phyloP scores from a whole-genome alignment of 2,329 filamentous ascomycete species.

The Sporothrix euskadiensis region DNA sequence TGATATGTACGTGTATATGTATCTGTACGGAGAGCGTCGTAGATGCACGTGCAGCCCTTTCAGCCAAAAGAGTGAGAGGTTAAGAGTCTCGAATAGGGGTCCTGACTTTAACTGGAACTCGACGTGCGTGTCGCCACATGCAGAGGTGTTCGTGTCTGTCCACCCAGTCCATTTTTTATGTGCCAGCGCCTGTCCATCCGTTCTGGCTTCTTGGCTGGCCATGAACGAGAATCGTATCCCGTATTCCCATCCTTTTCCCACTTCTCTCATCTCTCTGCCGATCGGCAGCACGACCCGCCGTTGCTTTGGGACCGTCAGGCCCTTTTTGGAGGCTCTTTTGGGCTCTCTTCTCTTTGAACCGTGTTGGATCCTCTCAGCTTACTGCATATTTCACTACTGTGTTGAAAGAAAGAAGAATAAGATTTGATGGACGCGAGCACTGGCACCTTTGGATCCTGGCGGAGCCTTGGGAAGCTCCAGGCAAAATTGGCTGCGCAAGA shows the following conservation, averaged over 20 bases:
- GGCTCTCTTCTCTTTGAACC: neutral
- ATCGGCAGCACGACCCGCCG: slow-evolving; percentile 4
- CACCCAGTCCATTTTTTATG: too few species aligned
- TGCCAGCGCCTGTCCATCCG: neutral
- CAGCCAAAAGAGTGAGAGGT: neutral
- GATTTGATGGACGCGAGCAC: slow-evolving; percentile 20
- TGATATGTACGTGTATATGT: neutral
- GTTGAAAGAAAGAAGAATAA: neutral
- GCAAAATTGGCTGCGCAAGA: neutral
- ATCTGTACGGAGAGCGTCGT: neutral
- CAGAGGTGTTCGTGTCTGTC: neutral
- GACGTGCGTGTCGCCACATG: slow-evolving; percentile 11
- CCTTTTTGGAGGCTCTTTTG: slow-evolving; percentile 1
- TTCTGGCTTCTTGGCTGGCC: neutral
- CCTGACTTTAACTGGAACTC: neutral
- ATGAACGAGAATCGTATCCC: slow-evolving; percentile 6
- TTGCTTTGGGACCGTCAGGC: neutral
- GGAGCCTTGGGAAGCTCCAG: neutral
- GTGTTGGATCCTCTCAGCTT: slow-evolving; percentile 5
- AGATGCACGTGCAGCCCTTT: neutral
- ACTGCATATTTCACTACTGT: neutral
- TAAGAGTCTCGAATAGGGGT: neutral
- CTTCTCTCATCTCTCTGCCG: neutral
- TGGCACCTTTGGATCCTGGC: slow-evolving; percentile 3
- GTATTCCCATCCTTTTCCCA: neutral